phyloP scores from a whole-genome alignment of 1,284 basidiomycete species.

The Irpex sp. region DNA sequence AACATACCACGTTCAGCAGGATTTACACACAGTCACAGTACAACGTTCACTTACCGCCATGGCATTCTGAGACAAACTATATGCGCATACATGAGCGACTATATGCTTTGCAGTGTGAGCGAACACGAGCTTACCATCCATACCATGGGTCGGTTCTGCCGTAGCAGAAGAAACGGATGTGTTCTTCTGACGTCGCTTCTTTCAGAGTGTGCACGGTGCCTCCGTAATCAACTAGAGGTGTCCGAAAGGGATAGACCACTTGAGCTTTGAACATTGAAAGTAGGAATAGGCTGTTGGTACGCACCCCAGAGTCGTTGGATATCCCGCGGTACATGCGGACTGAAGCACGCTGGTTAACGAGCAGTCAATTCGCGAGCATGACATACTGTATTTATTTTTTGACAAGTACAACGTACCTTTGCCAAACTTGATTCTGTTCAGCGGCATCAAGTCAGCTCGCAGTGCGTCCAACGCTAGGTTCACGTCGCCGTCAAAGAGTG shows the following conservation, averaged over 20 bases:
- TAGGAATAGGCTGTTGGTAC: neutral
- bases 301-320: conserved; percentile 9
- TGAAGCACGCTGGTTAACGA: conserved; percentile 12
- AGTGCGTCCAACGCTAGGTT: neutral
- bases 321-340: conserved; percentile 7
- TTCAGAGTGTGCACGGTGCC: conserved; percentile 5
- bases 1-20: neutral
- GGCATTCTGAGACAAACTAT: conserved; percentile 7
- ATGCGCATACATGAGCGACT: neutral
- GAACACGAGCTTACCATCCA: conserved; percentile 4
- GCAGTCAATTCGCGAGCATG: neutral
- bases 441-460: neutral
- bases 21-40: neutral
- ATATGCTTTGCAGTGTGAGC: neutral
- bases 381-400: neutral
- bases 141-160: conserved; percentile 13
- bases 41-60: conserved; percentile 6
- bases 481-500: neutral
- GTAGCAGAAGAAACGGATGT: conserved; percentile 11
- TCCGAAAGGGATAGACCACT: neutral
- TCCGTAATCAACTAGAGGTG: conserved; percentile 7
- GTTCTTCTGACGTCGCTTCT: neutral
- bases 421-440: neutral
- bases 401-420: neutral
- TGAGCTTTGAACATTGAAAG: neutral